phyloP scores from a whole-genome alignment of 2,329 filamentous ascomycete species.

The Hymenoscyphus occultus region DNA sequence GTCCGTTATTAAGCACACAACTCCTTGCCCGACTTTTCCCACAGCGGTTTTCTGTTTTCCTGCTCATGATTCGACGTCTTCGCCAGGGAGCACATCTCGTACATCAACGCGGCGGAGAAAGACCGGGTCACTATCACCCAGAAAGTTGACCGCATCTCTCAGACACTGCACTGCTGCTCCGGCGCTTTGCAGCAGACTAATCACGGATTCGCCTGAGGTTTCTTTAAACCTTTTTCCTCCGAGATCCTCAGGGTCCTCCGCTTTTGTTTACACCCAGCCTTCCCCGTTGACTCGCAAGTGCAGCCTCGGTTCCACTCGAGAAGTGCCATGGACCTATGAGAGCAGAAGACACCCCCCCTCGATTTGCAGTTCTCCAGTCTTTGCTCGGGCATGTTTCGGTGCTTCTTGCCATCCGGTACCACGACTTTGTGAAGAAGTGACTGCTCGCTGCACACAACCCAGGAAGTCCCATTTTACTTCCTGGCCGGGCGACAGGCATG shows the following conservation, averaged over 20 bases:
- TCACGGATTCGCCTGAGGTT: neutral
- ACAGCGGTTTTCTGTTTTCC: neutral
- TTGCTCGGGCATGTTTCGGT: neutral
- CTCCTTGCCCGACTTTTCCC: neutral
- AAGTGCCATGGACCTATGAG: neutral
- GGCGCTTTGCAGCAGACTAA: no score
- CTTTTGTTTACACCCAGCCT: neutral
- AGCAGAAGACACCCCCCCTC: neutral
- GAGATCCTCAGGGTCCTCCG: neutral
- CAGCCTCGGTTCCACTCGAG: neutral
- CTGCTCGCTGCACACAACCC: neutral
- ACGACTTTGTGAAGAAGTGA: neutral
- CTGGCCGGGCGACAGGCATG: neutral
- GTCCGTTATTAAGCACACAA: neutral
- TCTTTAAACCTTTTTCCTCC: neutral
- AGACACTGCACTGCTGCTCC: neutral
- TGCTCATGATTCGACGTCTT: neutral
- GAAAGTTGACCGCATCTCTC: neutral
- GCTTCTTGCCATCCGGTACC: neutral
- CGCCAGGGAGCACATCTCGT: neutral
- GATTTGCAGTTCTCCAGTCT: neutral
- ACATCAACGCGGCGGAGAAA: neutral
- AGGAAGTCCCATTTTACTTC: neutral
- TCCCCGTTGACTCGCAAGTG: constrained; percentile 5
- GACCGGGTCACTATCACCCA: constrained; percentile 1